Evolutionary conservation across 2,329 filamentous ascomycete species (phyloP).

Genomic region (Diaporthe ampelina): DNA sequence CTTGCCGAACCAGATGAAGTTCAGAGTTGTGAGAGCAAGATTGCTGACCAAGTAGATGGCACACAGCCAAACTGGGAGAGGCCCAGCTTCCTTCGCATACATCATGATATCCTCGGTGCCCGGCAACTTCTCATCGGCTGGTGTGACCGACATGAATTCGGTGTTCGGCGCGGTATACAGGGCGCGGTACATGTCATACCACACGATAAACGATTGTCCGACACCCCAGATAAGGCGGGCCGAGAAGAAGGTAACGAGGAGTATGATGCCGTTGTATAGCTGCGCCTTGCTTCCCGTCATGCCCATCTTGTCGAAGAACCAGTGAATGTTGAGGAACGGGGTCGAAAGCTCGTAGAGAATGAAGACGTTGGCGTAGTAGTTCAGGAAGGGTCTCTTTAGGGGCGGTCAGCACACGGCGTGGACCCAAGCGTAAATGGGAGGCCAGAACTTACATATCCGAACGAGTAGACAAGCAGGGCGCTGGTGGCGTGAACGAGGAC

Average conservation of each 20-base stretch:
- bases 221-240: conserved; percentile 85
- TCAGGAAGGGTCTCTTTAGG: conserved; percentile 82
- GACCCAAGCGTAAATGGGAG: not conserved
- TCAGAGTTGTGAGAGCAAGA: conserved; percentile 79
- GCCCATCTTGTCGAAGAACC: conserved; percentile 90
- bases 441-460: conserved; percentile 79
- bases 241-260: conserved; percentile 81
- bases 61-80: conserved; percentile 79
- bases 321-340: conserved; percentile 89
- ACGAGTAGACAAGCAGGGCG: conserved; percentile 79
- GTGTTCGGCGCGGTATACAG: conserved; percentile 59
- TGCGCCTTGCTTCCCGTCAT: conserved; percentile 82
- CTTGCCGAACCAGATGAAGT: conserved; percentile 89
- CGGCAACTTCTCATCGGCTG: conserved; percentile 49
- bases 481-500: conserved; percentile 83
- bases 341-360: conserved; percentile 91
- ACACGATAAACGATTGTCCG: conserved; percentile 78
- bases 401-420: conserved; percentile 9
- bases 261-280: conserved; percentile 81
- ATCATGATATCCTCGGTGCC: conserved; percentile 58
- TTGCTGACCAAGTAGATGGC: conserved; percentile 78
- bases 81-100: conserved; percentile 63
- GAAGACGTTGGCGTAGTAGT: conserved; percentile 85
- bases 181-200: conserved; percentile 76
- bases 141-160: conserved; percentile 50